Evolutionary conservation across 345 rosid species (phyloP), one percentile per base, ranked within the genome.

Genomic region (Euphorbia peplus): DNA sequence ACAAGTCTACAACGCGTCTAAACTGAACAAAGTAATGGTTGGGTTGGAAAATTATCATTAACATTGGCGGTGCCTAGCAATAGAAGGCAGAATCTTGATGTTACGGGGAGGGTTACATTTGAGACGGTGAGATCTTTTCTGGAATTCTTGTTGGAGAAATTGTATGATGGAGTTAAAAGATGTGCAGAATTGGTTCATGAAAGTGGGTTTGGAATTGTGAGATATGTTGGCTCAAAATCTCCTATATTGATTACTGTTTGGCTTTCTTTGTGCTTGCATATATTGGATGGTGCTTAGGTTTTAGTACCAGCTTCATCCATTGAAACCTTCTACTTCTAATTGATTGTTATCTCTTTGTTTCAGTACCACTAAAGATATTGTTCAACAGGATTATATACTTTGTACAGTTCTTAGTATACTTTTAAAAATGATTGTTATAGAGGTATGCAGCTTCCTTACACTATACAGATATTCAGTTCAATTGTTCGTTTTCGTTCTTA

Each of bases 71-170:
- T 83, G 70, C 96, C 96, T 3, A 82, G 83, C 69, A 93, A 88
- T 69, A 83, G 87, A 76, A 85, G 70, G 73, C 83, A 88, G 12
- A 81, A 86, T 64, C 87, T 93, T 67, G 96, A 87, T 75, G 52
- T 93, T 68, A 86, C 86, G 3, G 95, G 95, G 61, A 80, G 73
- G 53, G 77, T 88, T 26, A 82, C 92, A 63, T 87, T 83, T 50
- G 92, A 91, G 76, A 83, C 88, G 28, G 91, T 89, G 26, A 81
- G 87, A 76, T 85, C 92, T 47, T 73, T 88, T 69, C 79, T 91
- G 52, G 89, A 86, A 60, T 76, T 87, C 52, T 53, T 81, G 71
- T 54, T 83, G 53, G 95, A 86, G 76, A 91, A 70, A 63, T 29
- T 83, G 10, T 62, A 64, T 64, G 79, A 78, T 73, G 86, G 81